phyloP scores from a whole-genome alignment of 805 yeast species.

The Metahyphopichia silvanorum region DNA sequence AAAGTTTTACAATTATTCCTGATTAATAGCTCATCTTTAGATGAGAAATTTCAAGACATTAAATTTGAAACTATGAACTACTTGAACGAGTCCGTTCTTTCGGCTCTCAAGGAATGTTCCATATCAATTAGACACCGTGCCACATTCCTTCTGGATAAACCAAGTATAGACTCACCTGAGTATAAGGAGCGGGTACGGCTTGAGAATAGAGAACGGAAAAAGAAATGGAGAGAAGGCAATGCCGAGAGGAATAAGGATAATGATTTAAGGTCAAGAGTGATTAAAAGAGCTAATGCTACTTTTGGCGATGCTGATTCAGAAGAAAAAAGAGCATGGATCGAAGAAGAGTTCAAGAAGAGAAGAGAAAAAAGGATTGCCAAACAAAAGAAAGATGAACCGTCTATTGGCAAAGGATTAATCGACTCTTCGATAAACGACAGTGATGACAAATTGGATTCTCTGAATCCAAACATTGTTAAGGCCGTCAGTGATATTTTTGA shows the following conservation, averaged over 20 bases:
- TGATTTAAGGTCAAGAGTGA: constrained; percentile 76
- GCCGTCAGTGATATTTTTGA: constrained; percentile 33
- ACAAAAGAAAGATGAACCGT: constrained; percentile 29
- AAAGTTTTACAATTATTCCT: constrained; percentile 18
- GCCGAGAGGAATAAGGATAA: constrained; percentile 81
- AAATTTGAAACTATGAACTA: constrained; percentile 9
- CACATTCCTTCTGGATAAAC: too few species aligned
- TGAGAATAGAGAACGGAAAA: constrained; percentile 75
- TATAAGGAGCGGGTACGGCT: constrained; percentile 55
- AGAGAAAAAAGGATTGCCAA: constrained; percentile 56
- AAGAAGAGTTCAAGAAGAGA: constrained; percentile 65
- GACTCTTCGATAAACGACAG: constrained; percentile 10
- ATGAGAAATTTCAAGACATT: constrained; percentile 2
- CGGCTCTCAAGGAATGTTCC: constrained; percentile 16
- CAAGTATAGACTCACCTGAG: constrained; percentile 30
- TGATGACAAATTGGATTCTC: constrained; percentile 6
- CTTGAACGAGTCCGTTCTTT: constrained; percentile 16
- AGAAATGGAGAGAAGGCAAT: constrained; percentile 81
- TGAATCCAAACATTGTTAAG: constrained; percentile 19
- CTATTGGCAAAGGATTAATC: constrained; percentile 7
- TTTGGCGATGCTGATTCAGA: constrained; percentile 61
- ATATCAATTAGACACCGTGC: too few species aligned
- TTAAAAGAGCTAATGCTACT: constrained; percentile 62
- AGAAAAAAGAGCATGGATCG: constrained; percentile 64
- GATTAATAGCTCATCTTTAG: constrained; percentile 4